A percentile compares a stretch with the other conserved stretches of the same genome.
Evolutionary conservation across 148 eudicot species (phyloP).

Genomic region (Vaccinium vitisidaea): DNA sequence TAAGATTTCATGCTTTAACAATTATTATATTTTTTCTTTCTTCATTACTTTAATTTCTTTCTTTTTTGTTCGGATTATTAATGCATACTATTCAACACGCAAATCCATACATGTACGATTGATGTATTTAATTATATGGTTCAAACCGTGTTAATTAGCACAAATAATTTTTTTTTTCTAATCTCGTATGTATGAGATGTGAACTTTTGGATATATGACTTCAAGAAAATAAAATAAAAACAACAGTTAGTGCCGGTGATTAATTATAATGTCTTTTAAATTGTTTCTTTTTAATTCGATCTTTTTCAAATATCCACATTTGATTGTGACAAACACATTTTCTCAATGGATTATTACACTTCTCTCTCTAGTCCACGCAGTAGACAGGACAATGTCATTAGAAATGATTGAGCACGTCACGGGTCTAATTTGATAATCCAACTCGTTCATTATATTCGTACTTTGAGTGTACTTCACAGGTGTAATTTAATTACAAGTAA

Average conservation of each 20-base stretch:
- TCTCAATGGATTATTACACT: too few species aligned
- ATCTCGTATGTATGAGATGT: neutral
- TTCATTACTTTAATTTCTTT: neutral
- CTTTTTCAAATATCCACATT: neutral
- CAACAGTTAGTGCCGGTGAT: neutral
- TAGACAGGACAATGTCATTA: too few species aligned
- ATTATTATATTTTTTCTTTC: neutral
- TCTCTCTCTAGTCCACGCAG: too few species aligned
- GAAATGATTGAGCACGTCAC: too few species aligned
- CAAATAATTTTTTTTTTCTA: neutral
- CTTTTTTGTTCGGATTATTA: neutral
- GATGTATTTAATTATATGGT: neutral
- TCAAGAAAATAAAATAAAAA: neutral
- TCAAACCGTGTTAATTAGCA: neutral
- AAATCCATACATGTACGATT: neutral
- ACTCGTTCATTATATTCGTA: neutral
- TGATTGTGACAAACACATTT: neutral
- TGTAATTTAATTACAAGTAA: too few species aligned
- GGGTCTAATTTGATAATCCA: neutral
- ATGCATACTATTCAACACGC: neutral
- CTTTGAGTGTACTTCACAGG: too few species aligned
- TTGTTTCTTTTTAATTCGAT: neutral
- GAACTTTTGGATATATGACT: neutral
- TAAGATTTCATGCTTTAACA: slow-evolving; percentile 9
- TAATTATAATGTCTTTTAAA: neutral